phyloP scores from a whole-genome alignment of 2,329 filamentous ascomycete species.

The Periconia sp. region DNA sequence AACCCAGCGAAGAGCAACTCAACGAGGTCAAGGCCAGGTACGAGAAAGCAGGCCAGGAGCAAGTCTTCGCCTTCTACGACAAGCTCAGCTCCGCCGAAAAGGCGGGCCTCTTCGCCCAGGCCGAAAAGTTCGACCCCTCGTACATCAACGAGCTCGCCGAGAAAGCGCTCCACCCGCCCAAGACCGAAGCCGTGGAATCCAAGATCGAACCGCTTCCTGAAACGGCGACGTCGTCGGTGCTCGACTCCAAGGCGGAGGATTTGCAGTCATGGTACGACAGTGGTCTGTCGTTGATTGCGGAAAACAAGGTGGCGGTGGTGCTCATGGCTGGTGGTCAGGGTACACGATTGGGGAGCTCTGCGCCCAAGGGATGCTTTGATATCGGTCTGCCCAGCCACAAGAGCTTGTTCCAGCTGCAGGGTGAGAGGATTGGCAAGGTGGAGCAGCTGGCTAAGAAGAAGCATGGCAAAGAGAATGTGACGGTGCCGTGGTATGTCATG shows the following conservation, averaged over 20 bases:
- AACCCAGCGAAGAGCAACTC: slow-evolving; percentile 70
- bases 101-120: slow-evolving; percentile 78
- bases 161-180: slow-evolving; percentile 78
- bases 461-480: slow-evolving; percentile 61
- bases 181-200: slow-evolving; percentile 59
- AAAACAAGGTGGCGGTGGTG: slow-evolving; percentile 80
- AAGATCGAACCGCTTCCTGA: slow-evolving; percentile 86
- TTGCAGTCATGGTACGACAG: slow-evolving; percentile 83
- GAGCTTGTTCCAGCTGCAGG: slow-evolving; percentile 96
- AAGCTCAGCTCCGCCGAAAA: slow-evolving; percentile 76
- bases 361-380: slow-evolving; percentile 96
- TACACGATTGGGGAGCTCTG: slow-evolving; percentile 90
- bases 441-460: slow-evolving; percentile 80
- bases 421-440: slow-evolving; percentile 87
- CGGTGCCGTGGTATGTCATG: slow-evolving; percentile 99
- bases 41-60: slow-evolving; percentile 74
- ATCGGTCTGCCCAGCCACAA: slow-evolving; percentile 93
- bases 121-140: slow-evolving; percentile 79
- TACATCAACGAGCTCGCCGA: slow-evolving; percentile 88
- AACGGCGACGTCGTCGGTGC: slow-evolving; percentile 83
- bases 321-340: slow-evolving; percentile 98
- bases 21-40: slow-evolving; percentile 74
- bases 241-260: slow-evolving; percentile 82
- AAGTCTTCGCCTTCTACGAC: slow-evolving; percentile 89
- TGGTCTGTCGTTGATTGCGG: slow-evolving; percentile 69